A percentile compares a stretch with the other conserved stretches of the same genome.
Conservation (phyloP, 805 yeast genomes). For the Nakazawaea wyomingensis region DNA sequence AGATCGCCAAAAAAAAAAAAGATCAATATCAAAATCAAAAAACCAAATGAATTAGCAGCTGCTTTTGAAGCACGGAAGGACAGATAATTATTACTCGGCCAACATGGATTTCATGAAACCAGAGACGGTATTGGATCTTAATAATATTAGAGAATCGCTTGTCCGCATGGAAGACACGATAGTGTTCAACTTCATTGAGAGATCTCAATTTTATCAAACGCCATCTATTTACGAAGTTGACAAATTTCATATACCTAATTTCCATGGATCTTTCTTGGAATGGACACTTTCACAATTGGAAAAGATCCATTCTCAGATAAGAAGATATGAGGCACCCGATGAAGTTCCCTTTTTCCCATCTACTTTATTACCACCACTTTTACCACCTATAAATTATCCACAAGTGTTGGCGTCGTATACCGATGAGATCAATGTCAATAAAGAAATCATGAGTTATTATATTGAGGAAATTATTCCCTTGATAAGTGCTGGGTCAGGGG, state of each 20-base stretch:
- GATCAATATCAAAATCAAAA: too few relatives aligned
- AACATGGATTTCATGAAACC: constrained; percentile 82
- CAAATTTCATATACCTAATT: constrained; percentile 56
- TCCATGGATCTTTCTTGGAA: constrained; percentile 79
- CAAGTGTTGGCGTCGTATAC: constrained; percentile 69
- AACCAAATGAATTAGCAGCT: too few relatives aligned
- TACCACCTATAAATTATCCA: constrained; percentile 80
- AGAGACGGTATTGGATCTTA: constrained; percentile 71
- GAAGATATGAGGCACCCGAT: constrained; percentile 93
- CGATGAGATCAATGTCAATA: constrained; percentile 71
- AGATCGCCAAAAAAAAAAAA: too few relatives aligned
- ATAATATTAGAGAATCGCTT: constrained; percentile 77
- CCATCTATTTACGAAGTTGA: constrained; percentile 66
- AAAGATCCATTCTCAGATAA: constrained; percentile 66
- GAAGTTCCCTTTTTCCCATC: constrained; percentile 86
- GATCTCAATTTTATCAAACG: constrained; percentile 80
- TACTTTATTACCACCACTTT: constrained; percentile 52
- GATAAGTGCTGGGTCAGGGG: constrained; percentile 60
- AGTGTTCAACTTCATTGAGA: constrained; percentile 84
- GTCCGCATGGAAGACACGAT: constrained; percentile 96
- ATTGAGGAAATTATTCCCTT: constrained; percentile 70
- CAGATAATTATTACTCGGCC: too few relatives aligned
- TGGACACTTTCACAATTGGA: constrained; percentile 81
- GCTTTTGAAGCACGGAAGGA: too few relatives aligned
- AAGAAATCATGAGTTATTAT: constrained; percentile 62